Evolutionary conservation across 495 filamentous ascomycete species (phyloP).

Genomic region (Schizothecium vesticola): DNA sequence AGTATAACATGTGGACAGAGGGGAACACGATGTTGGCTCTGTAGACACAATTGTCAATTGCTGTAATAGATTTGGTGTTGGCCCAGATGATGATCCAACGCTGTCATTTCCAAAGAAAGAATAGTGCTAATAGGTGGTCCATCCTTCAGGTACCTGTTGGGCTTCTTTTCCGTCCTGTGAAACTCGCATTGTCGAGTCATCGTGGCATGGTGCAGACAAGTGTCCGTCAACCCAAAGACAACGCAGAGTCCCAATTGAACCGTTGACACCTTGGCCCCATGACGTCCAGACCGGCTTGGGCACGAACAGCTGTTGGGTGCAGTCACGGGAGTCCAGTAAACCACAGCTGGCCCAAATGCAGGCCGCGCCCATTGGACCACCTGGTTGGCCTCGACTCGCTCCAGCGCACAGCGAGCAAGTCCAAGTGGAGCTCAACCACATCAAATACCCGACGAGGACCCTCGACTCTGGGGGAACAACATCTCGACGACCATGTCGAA

Average conservation of each 20-base stretch:
- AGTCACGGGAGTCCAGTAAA: background rate
- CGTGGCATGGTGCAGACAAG: background rate
- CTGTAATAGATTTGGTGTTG: background rate
- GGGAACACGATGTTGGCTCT: background rate
- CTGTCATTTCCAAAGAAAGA: too few relatives aligned
- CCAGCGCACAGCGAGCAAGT: conserved; percentile 9
- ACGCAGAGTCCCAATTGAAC: background rate
- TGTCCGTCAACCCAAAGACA: background rate
- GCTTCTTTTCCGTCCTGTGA: background rate
- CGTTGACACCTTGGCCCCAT: background rate
- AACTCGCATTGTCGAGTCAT: background rate
- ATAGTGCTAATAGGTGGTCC: too few relatives aligned
- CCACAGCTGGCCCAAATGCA: background rate
- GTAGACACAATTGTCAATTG: background rate
- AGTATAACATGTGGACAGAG: background rate
- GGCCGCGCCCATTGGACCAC: conserved; percentile 17
- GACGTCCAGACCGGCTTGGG: background rate
- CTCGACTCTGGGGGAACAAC: background rate
- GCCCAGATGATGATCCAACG: too few relatives aligned
- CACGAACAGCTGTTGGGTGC: background rate
- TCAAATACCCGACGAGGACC: background rate
- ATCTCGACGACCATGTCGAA: background rate
- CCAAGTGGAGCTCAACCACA: background rate
- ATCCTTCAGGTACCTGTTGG: background rate
- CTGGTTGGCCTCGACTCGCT: conserved; percentile 15